Base-by-base conservation (phyloP, 371 early-diverging fungal genomes). In the Mortierella sp. region DNA sequence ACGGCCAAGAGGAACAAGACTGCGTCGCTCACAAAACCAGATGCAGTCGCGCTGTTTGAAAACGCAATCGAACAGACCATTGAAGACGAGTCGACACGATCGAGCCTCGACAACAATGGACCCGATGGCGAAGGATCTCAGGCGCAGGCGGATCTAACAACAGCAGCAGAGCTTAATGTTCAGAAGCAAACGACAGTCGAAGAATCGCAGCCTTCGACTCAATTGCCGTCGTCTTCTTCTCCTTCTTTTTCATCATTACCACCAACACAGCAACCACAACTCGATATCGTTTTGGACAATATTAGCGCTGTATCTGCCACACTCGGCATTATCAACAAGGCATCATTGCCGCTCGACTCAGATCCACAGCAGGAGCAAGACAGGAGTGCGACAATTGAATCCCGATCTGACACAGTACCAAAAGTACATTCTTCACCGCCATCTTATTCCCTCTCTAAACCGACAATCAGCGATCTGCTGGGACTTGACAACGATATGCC, bases 1-100 rank as follows among this genome's bases (percentile, higher is more conserved):
- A 64, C 68, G 0, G 61, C 58, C 37, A 68, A 68, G 64, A 61
- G 40, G 61, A 58, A n/a, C 55, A 45, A 50, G n/a, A 24, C 58
- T 11, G 8, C 58, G 16, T 1, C 29, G 29, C 29, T 24, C 53
- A 10, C 53, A n/a, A n/a, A n/a, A 29, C 53, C 2, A 9, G 11
- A 52, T 29, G 26, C 4, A 26, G 11, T 4, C 10, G 53, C 29
- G 58, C 34, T 34, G 22, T 58, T 34, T 58, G 58, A 58, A 58
- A 34, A 1, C 13, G 29, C 19, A 19, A 34, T 19, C 19, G 34
- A 34, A 58, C 31, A 58, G 19, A 22, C 22, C 34, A 16, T 31
- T 2, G 34, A 58, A 8, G 58, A 16, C 34, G 58, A 34, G 58
- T 34, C 34, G 22, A 19, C 34, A 16, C 34, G 8, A 19, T 34